These are phyloP conservation scores for Cryomyces minteri DNA, from an alignment of 495 filamentous ascomycete species.

Conservation along the genomic window DNA sequence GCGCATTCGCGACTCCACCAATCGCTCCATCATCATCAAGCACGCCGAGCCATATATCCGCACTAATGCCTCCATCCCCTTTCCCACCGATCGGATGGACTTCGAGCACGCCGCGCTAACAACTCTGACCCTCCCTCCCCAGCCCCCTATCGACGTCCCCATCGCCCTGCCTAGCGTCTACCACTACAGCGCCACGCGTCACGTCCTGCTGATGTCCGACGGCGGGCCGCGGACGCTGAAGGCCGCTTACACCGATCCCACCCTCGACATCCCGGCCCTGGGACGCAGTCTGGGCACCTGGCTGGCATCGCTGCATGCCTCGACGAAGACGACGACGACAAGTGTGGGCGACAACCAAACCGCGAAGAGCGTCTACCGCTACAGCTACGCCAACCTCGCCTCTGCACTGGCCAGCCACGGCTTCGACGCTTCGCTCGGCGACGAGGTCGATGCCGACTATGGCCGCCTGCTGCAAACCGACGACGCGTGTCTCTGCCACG, in stretches of 20 bases:
- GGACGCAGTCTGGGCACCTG: not conserved
- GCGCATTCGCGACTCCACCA: conserved; percentile 7
- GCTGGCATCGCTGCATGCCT: not conserved
- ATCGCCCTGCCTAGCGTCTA: too few relatives aligned
- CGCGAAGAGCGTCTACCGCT: conserved; percentile 14
- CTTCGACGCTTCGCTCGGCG: conserved; percentile 11
- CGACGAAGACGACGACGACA: not conserved
- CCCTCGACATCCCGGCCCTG: not conserved
- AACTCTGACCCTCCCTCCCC: not conserved
- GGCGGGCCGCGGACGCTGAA: conserved; percentile 1
- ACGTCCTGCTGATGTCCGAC: not conserved
- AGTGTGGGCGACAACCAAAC: conserved; percentile 13
- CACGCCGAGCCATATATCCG: conserved; percentile 19
- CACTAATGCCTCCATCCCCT: conserved; percentile 6
- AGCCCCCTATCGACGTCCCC: too few relatives aligned
- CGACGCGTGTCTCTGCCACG: conserved; percentile 19
- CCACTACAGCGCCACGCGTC: too few relatives aligned
- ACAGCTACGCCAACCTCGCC: conserved; percentile 12
- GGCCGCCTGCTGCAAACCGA: conserved; percentile 13
- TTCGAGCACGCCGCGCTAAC: conserved; percentile 10
- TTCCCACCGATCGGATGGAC: conserved; percentile 16
- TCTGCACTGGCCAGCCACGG: conserved; percentile 8
- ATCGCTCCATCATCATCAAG: conserved; percentile 14
- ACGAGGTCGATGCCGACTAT: conserved; percentile 11
- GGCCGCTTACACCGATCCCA: conserved; percentile 1